phyloP scores from a whole-genome alignment of 2,329 filamentous ascomycete genomes.

The Drechslerella stenobrocha region DNA sequence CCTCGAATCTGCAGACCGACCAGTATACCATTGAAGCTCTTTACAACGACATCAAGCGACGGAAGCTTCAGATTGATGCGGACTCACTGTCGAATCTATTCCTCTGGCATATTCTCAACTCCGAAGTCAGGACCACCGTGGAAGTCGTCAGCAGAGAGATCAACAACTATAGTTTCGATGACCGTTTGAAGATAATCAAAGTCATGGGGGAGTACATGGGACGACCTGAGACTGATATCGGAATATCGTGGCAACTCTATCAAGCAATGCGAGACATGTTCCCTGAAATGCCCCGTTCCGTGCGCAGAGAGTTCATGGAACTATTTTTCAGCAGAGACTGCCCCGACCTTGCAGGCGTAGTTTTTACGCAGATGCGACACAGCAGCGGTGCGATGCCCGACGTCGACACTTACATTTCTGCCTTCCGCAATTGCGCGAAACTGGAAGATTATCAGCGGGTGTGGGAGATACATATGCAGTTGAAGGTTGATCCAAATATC shows the following conservation, averaged over 20 bases:
- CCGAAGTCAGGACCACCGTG: conserved; percentile 50
- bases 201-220: conserved; percentile 51
- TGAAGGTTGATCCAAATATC: conserved; percentile 86
- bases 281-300: conserved; percentile 66
- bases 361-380: conserved; percentile 95
- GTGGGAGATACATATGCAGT: conserved; percentile 81
- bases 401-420: conserved; percentile 73
- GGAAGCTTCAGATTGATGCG: conserved; percentile 41
- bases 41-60: conserved; percentile 48
- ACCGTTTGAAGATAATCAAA: conserved; percentile 50
- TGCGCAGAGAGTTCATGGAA: conserved; percentile 74
- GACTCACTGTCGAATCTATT: conserved; percentile 45
- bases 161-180: conserved; percentile 48
- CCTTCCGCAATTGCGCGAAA: conserved; percentile 73
- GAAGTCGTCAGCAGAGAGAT: conserved; percentile 49
- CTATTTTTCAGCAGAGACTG: conserved; percentile 76
- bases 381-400: conserved; percentile 67
- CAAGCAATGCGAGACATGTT: conserved; percentile 36
- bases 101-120: conserved; percentile 46
- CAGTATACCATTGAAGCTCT: conserved; percentile 38
- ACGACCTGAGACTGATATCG: conserved; percentile 24
- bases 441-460: conserved; percentile 67
- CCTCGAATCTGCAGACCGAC: conserved; percentile 24
- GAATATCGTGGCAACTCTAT: conserved; percentile 33
- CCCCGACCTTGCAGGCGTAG: conserved; percentile 79